Conservation (phyloP, 1,284 basidiomycete genomes). For the Butyriboletus appendiculatus region DNA sequence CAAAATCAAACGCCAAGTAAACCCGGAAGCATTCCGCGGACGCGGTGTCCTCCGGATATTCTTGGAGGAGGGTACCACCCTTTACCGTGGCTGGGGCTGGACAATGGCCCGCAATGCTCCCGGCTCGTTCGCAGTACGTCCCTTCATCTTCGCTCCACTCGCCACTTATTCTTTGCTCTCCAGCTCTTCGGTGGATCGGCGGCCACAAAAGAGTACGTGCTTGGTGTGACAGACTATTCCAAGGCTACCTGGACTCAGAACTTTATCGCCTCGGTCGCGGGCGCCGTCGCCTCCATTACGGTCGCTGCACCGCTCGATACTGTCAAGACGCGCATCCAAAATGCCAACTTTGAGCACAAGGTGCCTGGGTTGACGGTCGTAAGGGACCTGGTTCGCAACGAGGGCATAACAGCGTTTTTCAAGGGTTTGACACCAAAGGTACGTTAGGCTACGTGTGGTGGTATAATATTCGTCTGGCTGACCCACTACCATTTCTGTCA, state of each 20-base stretch:
- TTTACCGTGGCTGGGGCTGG: slow-evolving; percentile 99
- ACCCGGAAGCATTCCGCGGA: slow-evolving; percentile 93
- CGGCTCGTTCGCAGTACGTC: slow-evolving; percentile 87
- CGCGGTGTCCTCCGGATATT: slow-evolving; percentile 91
- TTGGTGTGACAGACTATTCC: slow-evolving; percentile 88
- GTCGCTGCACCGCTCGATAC: slow-evolving; percentile 96
- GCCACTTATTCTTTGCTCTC: not conserved
- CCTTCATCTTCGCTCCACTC: not conserved
- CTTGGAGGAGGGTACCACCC: slow-evolving; percentile 86
- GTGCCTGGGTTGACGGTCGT: slow-evolving; percentile 88
- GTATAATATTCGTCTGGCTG: not conserved
- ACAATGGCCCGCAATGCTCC: slow-evolving; percentile 98
- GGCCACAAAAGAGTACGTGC: slow-evolving; percentile 91
- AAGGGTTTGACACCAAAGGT: slow-evolving; percentile 97
- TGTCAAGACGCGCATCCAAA: slow-evolving; percentile 97
- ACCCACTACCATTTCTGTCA: not conserved
- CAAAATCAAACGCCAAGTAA: slow-evolving; percentile 98
- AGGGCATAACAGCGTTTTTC: slow-evolving; percentile 90
- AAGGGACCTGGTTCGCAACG: slow-evolving; percentile 85
- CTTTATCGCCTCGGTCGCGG: slow-evolving; percentile 92
- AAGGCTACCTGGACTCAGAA: slow-evolving; percentile 96
- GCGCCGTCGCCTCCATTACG: slow-evolving; percentile 94
- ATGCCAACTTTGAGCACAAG: slow-evolving; percentile 95
- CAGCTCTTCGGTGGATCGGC: slow-evolving; percentile 97
- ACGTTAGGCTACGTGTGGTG: slow-evolving; percentile 21